Conservation (phyloP, 106 monocot species). For the Dioscorea dumetorum region DNA sequence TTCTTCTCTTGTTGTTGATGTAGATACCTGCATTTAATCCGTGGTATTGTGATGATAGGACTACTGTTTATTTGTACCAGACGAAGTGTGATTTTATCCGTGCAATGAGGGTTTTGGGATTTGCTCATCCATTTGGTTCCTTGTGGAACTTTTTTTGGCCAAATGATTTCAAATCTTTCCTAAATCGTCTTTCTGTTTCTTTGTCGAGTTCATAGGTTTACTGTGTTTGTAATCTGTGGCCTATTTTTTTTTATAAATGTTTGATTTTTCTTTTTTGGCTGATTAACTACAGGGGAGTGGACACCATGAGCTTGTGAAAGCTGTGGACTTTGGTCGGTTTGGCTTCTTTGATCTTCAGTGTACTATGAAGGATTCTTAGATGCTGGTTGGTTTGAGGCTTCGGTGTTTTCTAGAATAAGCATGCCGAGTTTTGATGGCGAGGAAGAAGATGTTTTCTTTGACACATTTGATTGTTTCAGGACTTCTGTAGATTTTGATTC, state of each 20-base stretch:
- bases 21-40: no score
- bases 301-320: neutral
- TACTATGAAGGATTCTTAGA: conserved; percentile 5
- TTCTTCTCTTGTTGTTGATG: neutral
- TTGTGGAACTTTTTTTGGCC: neutral
- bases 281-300: no score
- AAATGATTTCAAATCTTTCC: neutral
- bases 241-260: neutral
- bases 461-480: conserved; percentile 27
- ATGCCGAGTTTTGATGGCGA: conserved; percentile 37
- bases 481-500: conserved; percentile 25
- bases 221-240: no score
- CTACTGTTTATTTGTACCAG: no score
- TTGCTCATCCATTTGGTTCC: no score
- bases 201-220: neutral
- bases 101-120: no score
- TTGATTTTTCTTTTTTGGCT: neutral
- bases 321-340: neutral
- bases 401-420: conserved; percentile 8
- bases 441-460: conserved; percentile 45
- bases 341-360: neutral
- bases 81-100: no score
- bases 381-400: conserved; percentile 16
- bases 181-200: neutral
- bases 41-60: no score